phyloP scores from a whole-genome alignment of 2,329 filamentous ascomycete genomes.

The Cadophora malorum region DNA sequence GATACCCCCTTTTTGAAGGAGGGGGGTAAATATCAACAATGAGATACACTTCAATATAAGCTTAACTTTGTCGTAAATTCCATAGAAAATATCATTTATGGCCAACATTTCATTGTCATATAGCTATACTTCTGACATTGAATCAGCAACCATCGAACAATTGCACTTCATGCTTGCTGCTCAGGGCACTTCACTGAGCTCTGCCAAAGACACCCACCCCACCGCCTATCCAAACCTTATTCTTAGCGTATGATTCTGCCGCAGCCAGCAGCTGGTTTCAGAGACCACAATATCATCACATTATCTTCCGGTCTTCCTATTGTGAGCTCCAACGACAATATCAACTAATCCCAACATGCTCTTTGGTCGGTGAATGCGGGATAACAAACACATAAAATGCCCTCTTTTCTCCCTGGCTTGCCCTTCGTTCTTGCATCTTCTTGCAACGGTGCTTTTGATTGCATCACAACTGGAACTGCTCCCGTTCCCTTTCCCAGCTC shows the following conservation, averaged over 20 bases:
- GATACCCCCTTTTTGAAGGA: slow-evolving; percentile 17
- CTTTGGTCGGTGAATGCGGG: slow-evolving; percentile 20
- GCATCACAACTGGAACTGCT: slow-evolving; percentile 29
- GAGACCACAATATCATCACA: slow-evolving; percentile 24
- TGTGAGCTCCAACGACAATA: slow-evolving; percentile 23
- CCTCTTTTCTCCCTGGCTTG: slow-evolving; percentile 29
- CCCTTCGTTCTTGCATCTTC: slow-evolving; percentile 31
- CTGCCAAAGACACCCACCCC: background rate
- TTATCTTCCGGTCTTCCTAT: slow-evolving; percentile 17
- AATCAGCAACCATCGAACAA: background rate
- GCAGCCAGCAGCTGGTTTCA: slow-evolving; percentile 37
- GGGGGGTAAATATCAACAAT: slow-evolving; percentile 4
- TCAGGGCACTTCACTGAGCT: background rate
- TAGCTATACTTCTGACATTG: background rate
- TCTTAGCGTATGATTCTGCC: slow-evolving; percentile 9
- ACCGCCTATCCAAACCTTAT: slow-evolving; percentile 32
- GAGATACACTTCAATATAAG: slow-evolving; percentile 5
- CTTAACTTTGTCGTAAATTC: background rate
- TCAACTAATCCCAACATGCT: slow-evolving; percentile 29
- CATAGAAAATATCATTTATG: background rate
- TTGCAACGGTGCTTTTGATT: slow-evolving; percentile 32
- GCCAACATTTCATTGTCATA: background rate
- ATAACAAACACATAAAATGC: slow-evolving; percentile 31
- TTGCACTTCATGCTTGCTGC: background rate
- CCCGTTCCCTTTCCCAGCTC: slow-evolving; percentile 32